phyloP scores from a whole-genome alignment of 345 rosid genomes.

The Rhizophora mangle region DNA sequence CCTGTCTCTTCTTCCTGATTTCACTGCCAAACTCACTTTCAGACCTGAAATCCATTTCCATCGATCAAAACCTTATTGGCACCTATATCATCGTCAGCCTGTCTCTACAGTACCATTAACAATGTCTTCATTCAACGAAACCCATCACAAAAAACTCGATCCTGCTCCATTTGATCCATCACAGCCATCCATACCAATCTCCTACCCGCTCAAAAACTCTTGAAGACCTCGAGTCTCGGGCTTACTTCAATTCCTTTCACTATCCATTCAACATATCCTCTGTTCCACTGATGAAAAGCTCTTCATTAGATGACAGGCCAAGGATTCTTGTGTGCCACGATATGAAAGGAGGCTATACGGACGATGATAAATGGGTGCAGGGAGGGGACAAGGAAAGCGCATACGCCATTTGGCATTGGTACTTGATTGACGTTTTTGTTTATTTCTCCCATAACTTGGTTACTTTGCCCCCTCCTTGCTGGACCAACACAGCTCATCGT shows the following conservation, averaged over 20 bases:
- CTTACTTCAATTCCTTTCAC: constrained; percentile 77
- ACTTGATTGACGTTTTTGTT: constrained; percentile 80
- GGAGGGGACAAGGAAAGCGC: constrained; percentile 63
- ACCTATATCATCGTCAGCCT: too few relatives aligned
- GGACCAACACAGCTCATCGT: constrained; percentile 85
- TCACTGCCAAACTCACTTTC: background rate
- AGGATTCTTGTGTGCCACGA: constrained; percentile 85
- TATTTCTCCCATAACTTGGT: constrained; percentile 74
- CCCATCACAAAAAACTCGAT: background rate
- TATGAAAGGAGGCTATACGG: constrained; percentile 66
- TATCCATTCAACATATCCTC: constrained; percentile 62
- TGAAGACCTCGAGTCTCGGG: constrained; percentile 49
- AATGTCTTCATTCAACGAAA: too few relatives aligned
- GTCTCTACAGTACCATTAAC: too few relatives aligned
- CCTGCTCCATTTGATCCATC: background rate
- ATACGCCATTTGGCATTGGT: constrained; percentile 83
- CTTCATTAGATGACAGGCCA: constrained; percentile 38
- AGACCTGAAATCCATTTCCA: constrained; percentile 1
- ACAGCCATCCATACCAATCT: constrained; percentile 45
- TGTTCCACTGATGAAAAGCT: constrained; percentile 40
- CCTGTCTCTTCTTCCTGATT: background rate
- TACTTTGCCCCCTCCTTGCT: constrained; percentile 90
- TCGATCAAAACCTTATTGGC: background rate
- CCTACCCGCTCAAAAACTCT: constrained; percentile 73
- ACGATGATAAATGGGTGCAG: constrained; percentile 86